Evolutionary conservation across 2,329 filamentous ascomycete species (phyloP).

Genomic region (Ceratocystis ficicola): DNA sequence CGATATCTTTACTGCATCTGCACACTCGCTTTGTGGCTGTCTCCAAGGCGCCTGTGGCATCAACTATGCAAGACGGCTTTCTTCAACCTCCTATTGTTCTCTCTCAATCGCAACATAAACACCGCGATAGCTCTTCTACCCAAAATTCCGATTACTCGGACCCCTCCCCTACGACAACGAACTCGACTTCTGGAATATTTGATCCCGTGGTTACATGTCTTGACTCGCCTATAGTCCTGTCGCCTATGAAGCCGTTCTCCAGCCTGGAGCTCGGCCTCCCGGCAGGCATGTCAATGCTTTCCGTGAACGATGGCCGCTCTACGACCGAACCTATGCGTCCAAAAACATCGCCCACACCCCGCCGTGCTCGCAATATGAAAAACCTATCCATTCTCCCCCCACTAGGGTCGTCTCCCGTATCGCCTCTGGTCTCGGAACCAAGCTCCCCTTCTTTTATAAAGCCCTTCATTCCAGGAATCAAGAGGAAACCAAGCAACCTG

Average conservation of each 20-base stretch:
- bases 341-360: constrained; percentile 56
- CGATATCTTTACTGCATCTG: too few relatives aligned
- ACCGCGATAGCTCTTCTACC: constrained; percentile 41
- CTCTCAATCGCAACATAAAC: not conserved
- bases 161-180: constrained; percentile 90
- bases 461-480: constrained; percentile 57
- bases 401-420: constrained; percentile 35
- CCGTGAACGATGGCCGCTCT: constrained; percentile 32
- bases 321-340: constrained; percentile 38
- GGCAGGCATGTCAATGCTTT: constrained; percentile 29
- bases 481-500: constrained; percentile 64
- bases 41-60: not conserved
- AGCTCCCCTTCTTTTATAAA: constrained; percentile 69
- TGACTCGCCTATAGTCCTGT: constrained; percentile 69
- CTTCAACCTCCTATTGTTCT: not conserved
- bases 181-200: constrained; percentile 75
- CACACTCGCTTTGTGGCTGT: not conserved
- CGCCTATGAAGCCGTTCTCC: constrained; percentile 57
- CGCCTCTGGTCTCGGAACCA: constrained; percentile 49
- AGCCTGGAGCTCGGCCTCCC: constrained; percentile 42
- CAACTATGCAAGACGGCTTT: not conserved
- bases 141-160: constrained; percentile 75
- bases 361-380: constrained; percentile 71
- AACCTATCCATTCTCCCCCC: constrained; percentile 66
- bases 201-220: constrained; percentile 88